Percentiles rank a stretch among this genome's conserved stretches.
Evolutionary conservation across 2,329 filamentous ascomycete species (phyloP).

Genomic region (Fusarium clavum): DNA sequence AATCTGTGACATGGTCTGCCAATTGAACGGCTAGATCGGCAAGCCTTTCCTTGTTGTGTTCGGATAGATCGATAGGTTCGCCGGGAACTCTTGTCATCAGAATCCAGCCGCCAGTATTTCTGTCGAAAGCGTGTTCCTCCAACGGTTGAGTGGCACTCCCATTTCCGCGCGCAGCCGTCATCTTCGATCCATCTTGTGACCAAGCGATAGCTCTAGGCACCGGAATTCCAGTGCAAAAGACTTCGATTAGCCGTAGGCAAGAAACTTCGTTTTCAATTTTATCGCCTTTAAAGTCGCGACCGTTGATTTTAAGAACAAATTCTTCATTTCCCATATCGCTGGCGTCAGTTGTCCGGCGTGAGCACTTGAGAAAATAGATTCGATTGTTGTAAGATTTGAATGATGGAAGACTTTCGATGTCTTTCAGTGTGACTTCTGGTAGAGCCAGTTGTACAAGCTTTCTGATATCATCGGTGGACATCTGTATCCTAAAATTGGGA

Average conservation of each 20-base stretch:
- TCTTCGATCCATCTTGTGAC: constrained; percentile 3
- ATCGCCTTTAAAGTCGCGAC: constrained; percentile 1
- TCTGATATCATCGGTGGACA: not conserved
- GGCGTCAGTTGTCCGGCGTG: accelerated
- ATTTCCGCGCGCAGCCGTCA: accelerated
- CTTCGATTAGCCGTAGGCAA: constrained; percentile 1
- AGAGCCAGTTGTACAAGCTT: not conserved
- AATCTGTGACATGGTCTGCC: constrained; percentile 1
- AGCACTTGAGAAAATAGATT: constrained; percentile 2
- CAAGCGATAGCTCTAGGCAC: not conserved
- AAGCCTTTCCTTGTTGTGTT: not conserved
- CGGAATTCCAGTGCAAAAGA: not conserved
- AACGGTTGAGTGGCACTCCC: no score
- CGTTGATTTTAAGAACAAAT: constrained; percentile 21
- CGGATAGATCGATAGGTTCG: not conserved
- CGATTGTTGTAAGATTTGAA: constrained; percentile 19
- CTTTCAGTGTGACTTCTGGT: accelerated
- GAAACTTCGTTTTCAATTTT: constrained; percentile 22
- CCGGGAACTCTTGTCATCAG: constrained; percentile 10
- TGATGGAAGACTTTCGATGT: not conserved
- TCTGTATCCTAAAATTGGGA: constrained; percentile 1
- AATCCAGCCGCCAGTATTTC: not conserved
- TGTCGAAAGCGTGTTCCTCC: not conserved
- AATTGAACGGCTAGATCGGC: not conserved
- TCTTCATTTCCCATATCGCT: not conserved